phyloP scores from a whole-genome alignment of 2,329 filamentous ascomycete genomes.

The Pseudocercospora cruenta region DNA sequence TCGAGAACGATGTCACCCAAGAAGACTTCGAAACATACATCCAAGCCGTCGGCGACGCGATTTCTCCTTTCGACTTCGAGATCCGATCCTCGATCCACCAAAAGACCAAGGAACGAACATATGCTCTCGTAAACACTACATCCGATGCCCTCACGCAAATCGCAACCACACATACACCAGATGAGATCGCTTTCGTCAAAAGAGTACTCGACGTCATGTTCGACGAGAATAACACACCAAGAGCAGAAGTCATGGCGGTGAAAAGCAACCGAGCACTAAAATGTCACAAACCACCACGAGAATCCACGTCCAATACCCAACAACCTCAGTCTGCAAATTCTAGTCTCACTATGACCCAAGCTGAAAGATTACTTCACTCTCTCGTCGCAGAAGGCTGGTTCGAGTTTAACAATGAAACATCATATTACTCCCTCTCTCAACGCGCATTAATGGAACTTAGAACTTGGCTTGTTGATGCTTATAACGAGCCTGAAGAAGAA shows the following conservation, averaged over 20 bases:
- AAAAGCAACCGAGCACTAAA: conserved; percentile 78
- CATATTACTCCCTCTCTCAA: conserved; percentile 76
- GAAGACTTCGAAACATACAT: conserved; percentile 72
- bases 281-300: conserved; percentile 55
- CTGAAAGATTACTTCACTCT: conserved; percentile 69
- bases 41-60: conserved; percentile 68
- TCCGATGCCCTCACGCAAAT: conserved; percentile 85
- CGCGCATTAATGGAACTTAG: conserved; percentile 83
- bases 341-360: conserved; percentile 73
- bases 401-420: conserved; percentile 65
- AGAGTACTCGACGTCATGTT: conserved; percentile 90
- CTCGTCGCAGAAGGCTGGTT: conserved; percentile 85
- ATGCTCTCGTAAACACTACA: conserved; percentile 83
- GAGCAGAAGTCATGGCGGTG: conserved; percentile 83
- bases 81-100: conserved; percentile 78
- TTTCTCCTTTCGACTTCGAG: conserved; percentile 84
- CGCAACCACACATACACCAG: conserved; percentile 75
- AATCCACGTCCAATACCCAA: conserved; percentile 10
- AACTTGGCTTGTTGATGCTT: conserved; percentile 82
- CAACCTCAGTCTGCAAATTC: conserved; percentile 19
- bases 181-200: conserved; percentile 89
- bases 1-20: conserved; percentile 66
- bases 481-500: conserved; percentile 72
- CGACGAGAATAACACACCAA: conserved; percentile 77
- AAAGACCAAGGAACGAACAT: conserved; percentile 56